Conservation (phyloP, 2,329 filamentous ascomycete genomes). For the Fusarium falciforme region DNA sequence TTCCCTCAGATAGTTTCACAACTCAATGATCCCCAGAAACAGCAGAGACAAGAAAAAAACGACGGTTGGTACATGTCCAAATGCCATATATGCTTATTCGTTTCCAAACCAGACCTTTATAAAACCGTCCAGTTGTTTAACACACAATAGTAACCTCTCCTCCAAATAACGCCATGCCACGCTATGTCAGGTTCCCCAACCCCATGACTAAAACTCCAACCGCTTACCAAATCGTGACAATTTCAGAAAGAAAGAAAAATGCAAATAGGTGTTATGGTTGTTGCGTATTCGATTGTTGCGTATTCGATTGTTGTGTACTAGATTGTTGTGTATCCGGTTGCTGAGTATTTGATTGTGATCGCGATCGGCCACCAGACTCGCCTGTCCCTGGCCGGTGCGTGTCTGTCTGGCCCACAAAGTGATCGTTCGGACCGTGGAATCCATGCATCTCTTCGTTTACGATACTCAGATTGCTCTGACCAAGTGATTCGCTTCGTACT, state of each 20-base stretch:
- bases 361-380: slow-evolving; percentile 5
- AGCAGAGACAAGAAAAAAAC: not conserved
- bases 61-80: not conserved
- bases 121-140: not conserved
- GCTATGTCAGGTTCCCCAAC: slow-evolving; percentile 10
- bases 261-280: not conserved
- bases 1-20: not conserved
- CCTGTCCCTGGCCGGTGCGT: slow-evolving; percentile 33
- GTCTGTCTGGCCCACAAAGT: slow-evolving; percentile 56
- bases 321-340: not conserved
- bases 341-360: not conserved
- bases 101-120: slow-evolving; percentile 4
- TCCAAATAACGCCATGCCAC: slow-evolving; percentile 19
- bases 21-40: not conserved
- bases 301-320: not conserved
- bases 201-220: not conserved
- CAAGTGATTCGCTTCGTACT: slow-evolving; percentile 39
- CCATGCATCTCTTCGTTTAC: slow-evolving; percentile 63
- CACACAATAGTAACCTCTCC: not conserved
- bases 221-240: not conserved
- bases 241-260: not conserved
- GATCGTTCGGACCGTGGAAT: slow-evolving; percentile 56
- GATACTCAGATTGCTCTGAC: slow-evolving; percentile 37
- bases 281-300: not conserved
- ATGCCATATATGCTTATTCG: slow-evolving; percentile 1